Evolutionary conservation across 2,329 filamentous ascomycete species (phyloP).

Genomic region (Akanthomyces dipterigenus): DNA sequence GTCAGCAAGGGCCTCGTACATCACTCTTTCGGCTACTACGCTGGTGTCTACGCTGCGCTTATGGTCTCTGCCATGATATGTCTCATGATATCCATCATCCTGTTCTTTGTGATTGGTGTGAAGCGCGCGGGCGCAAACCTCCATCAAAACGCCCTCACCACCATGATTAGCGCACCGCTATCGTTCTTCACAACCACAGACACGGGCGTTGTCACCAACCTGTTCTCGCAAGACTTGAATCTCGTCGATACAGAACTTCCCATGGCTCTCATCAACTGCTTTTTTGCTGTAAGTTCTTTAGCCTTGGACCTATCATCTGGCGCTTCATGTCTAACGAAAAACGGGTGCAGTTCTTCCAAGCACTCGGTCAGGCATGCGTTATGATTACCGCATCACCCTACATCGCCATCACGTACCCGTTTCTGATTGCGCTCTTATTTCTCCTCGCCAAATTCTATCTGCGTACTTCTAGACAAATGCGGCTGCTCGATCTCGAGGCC

Average conservation of each 20-base stretch:
- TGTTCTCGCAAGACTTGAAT: constrained; percentile 40
- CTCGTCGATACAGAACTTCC: constrained; percentile 35
- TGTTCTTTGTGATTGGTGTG: constrained; percentile 22
- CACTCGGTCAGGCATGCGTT: constrained; percentile 39
- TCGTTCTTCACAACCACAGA: constrained; percentile 36
- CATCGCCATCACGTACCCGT: constrained; percentile 43
- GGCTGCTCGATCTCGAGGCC: constrained; percentile 54
- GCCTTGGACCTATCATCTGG: too few relatives aligned
- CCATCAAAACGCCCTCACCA: constrained; percentile 26
- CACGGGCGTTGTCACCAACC: constrained; percentile 33
- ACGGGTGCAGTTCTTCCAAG: constrained; percentile 14
- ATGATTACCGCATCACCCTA: constrained; percentile 38
- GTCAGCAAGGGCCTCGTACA: constrained; percentile 10
- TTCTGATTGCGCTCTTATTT: constrained; percentile 36
- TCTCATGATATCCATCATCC: constrained; percentile 15
- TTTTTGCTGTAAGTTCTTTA: constrained; percentile 5
- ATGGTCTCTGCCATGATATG: constrained; percentile 15
- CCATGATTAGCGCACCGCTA: constrained; percentile 32
- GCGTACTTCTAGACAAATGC: constrained; percentile 52
- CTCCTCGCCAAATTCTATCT: constrained; percentile 48
- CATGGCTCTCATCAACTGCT: constrained; percentile 24
- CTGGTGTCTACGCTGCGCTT: constrained; percentile 26
- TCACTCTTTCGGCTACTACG: constrained; percentile 21
- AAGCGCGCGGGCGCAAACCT: constrained; percentile 23
- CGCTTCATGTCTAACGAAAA: neutral